phyloP scores from a whole-genome alignment of 176 grass and related monocot species.

The Miscanthus lutarioriparius region DNA sequence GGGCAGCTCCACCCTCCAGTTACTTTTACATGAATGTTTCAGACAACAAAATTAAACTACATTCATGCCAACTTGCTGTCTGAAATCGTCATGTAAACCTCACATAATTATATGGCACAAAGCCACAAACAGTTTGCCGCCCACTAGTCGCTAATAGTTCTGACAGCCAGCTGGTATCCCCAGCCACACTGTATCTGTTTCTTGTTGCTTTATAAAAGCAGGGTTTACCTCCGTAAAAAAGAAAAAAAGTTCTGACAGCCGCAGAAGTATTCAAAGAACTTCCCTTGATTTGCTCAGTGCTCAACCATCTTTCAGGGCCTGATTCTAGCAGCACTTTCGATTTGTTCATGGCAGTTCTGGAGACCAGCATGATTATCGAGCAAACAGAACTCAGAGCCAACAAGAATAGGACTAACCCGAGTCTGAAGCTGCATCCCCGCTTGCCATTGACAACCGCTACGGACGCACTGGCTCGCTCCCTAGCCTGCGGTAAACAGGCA shows the following conservation, averaged over 20 bases:
- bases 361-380: not conserved
- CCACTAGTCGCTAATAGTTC: not conserved
- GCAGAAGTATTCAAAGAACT: not conserved
- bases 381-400: not conserved
- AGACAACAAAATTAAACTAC: not conserved
- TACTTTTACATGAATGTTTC: not conserved
- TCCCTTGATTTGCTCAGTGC: not conserved
- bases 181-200: no score
- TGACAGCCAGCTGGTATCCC: not conserved
- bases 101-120: not conserved
- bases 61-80: not conserved
- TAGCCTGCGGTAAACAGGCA: slow-evolving; percentile 28
- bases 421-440: slow-evolving; percentile 5
- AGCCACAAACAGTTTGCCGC: no score
- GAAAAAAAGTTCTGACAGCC: not conserved
- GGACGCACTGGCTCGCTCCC: not conserved
- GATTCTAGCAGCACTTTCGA: not conserved
- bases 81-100: not conserved
- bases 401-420: slow-evolving; percentile 25
- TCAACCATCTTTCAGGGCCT: not conserved
- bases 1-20: not conserved
- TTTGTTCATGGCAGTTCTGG: not conserved
- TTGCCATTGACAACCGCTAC: slow-evolving; percentile 7
- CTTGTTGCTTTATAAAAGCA: no score
- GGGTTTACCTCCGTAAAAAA: no score